Evolutionary conservation across 805 yeast genomes (phyloP).

Genomic region (Wickerhamiella qilinensis): DNA sequence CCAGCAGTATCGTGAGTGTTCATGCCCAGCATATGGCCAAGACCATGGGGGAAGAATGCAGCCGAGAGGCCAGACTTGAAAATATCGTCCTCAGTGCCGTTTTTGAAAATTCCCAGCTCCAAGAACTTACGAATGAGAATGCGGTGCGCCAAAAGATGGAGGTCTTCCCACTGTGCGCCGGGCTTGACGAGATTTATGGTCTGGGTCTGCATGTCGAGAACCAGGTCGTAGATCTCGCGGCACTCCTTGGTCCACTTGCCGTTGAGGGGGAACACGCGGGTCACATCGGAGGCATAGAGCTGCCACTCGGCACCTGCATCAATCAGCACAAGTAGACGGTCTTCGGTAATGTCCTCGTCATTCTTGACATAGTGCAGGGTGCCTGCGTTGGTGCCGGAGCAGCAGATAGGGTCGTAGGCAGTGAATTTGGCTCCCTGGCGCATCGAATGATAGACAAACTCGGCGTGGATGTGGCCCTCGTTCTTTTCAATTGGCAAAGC

Average conservation of each 20-base stretch:
- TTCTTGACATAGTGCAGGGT: slow-evolving; percentile 81
- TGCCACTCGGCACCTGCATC: slow-evolving; percentile 99
- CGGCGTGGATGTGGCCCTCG: slow-evolving; percentile 91
- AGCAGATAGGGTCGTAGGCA: slow-evolving; percentile 91
- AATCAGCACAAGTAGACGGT: slow-evolving; percentile 53
- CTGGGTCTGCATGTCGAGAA: slow-evolving; percentile 62
- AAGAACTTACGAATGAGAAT: slow-evolving; percentile 58
- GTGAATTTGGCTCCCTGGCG: slow-evolving; percentile 85
- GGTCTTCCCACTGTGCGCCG: slow-evolving; percentile 71
- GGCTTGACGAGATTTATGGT: slow-evolving; percentile 64
- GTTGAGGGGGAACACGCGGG: slow-evolving; percentile 82
- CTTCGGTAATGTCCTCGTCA: slow-evolving; percentile 38
- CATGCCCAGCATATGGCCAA: slow-evolving; percentile 87
- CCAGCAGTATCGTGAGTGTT: slow-evolving; percentile 97
- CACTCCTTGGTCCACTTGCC: slow-evolving; percentile 89
- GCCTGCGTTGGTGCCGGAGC: slow-evolving; percentile 83
- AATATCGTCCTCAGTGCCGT: slow-evolving; percentile 44
- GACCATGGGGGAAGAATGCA: slow-evolving; percentile 85
- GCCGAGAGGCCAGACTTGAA: slow-evolving; percentile 54
- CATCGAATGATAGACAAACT: slow-evolving; percentile 80
- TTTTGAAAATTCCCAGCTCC: slow-evolving; percentile 57
- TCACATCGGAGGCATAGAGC: slow-evolving; percentile 83
- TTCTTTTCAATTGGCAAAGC: slow-evolving; percentile 73
- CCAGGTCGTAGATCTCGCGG: slow-evolving; percentile 62
- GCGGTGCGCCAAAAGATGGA: slow-evolving; percentile 67